A percentile compares a stretch with the other conserved stretches of the same genome.
Conservation (phyloP, 805 yeast species). For the Phaffomyces antillensis region DNA sequence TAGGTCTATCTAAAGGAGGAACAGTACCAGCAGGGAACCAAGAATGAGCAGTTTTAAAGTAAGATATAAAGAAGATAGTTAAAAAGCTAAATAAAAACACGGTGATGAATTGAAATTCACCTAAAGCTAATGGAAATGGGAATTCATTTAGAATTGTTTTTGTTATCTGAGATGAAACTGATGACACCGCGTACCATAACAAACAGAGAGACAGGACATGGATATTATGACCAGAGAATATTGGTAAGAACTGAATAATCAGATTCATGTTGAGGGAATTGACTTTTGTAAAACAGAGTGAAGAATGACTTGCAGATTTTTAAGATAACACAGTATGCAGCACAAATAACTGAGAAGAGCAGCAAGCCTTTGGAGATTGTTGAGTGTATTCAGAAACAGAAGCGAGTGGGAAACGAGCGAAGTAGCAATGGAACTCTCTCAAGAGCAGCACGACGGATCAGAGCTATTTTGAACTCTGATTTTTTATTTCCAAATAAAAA, state of each 20-base stretch:
- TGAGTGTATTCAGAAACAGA: too few species aligned
- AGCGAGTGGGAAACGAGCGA: too few species aligned
- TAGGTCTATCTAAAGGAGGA: constrained; percentile 28
- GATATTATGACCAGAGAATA: constrained; percentile 1
- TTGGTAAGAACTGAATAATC: neutral
- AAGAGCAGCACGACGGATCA: too few species aligned
- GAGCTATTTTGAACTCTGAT: too few species aligned
- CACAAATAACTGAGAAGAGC: too few species aligned
- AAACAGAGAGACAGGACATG: constrained; percentile 31
- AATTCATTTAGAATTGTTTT: constrained; percentile 47
- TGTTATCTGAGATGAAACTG: constrained; percentile 59
- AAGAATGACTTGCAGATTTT: too few species aligned
- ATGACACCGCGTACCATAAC: constrained; percentile 55
- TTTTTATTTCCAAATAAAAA: neutral
- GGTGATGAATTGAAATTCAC: constrained; percentile 55
- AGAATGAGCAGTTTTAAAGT: constrained; percentile 24
- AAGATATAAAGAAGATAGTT: constrained; percentile 30
- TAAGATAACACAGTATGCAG: too few species aligned
- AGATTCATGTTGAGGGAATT: neutral
- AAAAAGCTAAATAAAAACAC: constrained; percentile 37
- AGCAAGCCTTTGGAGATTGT: too few species aligned
- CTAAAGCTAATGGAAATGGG: constrained; percentile 55
- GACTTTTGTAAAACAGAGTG: too few species aligned
- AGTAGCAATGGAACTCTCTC: too few species aligned
- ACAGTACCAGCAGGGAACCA: constrained; percentile 50